Conservation (phyloP, 129 eudicot genomes). For the Apium graveolens region DNA sequence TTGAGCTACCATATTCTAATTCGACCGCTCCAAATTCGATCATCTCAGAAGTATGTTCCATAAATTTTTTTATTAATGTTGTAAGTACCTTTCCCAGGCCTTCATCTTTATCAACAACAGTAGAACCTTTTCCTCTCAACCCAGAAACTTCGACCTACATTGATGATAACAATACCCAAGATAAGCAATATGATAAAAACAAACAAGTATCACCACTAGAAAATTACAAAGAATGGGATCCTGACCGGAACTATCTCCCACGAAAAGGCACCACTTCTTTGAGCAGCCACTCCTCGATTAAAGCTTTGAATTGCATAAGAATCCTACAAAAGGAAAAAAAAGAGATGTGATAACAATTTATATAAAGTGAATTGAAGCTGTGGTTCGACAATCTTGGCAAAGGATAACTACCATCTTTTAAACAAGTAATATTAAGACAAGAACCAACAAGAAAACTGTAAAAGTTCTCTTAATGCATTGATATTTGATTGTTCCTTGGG, state of each 20-base stretch:
- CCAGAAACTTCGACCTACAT: conserved; percentile 61
- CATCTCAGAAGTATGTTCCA: not conserved
- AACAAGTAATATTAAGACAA: not conserved
- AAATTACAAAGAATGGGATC: conserved; percentile 8
- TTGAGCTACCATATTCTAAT: not conserved
- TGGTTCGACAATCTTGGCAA: not conserved
- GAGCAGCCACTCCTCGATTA: conserved; percentile 75
- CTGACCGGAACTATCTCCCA: conserved; percentile 96
- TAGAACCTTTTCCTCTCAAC: conserved; percentile 52
- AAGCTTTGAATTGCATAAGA: conserved; percentile 82
- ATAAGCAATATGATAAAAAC: not conserved
- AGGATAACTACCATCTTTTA: not conserved
- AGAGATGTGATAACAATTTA: not conserved
- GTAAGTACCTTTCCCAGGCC: conserved; percentile 51
- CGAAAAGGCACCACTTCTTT: conserved; percentile 61
- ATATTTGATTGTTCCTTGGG: not conserved
- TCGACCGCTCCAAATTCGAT: not conserved
- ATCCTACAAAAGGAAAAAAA: conserved; percentile 41
- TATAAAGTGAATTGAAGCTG: not conserved
- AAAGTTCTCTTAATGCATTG: not conserved
- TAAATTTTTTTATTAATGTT: not conserved
- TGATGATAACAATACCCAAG: not conserved
- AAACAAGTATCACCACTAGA: not conserved
- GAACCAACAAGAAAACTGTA: not conserved
- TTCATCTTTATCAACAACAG: conserved; percentile 57